A percentile compares a stretch with the other conserved stretches of the same genome.
Conservation (phyloP, 768 basidiomycete genomes). For the Boletus speciosus region DNA sequence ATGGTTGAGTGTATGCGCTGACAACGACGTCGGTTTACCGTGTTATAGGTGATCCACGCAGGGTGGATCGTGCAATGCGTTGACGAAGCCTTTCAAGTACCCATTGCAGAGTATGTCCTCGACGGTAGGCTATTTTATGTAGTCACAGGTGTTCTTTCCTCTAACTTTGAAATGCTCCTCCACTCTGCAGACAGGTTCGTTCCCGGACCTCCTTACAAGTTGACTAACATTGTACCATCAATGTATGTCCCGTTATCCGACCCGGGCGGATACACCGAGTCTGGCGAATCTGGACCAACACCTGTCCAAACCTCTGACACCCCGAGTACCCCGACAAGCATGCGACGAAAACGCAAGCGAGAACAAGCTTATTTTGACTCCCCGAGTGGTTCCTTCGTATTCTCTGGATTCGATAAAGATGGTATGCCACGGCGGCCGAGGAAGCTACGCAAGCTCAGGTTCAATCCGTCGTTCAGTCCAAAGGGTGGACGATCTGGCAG, state of each 20-base stretch:
- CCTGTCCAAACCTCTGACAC: constrained; percentile 12
- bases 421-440: constrained; percentile 30
- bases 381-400: constrained; percentile 24
- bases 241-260: constrained; percentile 2
- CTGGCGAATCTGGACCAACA: background rate
- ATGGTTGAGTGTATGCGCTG: constrained; percentile 9
- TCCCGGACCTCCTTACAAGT: constrained; percentile 19
- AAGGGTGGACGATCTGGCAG: background rate
- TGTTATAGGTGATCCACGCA: constrained; percentile 28
- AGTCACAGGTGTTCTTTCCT: background rate
- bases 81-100: constrained; percentile 22
- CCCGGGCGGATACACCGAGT: background rate
- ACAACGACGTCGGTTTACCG: background rate
- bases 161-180: background rate
- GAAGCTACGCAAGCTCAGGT: constrained; percentile 28
- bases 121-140: constrained; percentile 24
- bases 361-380: constrained; percentile 29
- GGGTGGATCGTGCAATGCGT: constrained; percentile 31
- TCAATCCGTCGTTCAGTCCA: constrained; percentile 24
- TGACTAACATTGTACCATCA: background rate
- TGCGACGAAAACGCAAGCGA: constrained; percentile 26
- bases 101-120: constrained; percentile 28
- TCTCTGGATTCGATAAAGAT: constrained; percentile 29
- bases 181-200: constrained; percentile 16
- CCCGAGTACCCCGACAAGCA: constrained; percentile 24